These are phyloP conservation scores for Hanseniaspora osmophila DNA, from an alignment of 805 yeast species.

Conservation along the genomic window DNA sequence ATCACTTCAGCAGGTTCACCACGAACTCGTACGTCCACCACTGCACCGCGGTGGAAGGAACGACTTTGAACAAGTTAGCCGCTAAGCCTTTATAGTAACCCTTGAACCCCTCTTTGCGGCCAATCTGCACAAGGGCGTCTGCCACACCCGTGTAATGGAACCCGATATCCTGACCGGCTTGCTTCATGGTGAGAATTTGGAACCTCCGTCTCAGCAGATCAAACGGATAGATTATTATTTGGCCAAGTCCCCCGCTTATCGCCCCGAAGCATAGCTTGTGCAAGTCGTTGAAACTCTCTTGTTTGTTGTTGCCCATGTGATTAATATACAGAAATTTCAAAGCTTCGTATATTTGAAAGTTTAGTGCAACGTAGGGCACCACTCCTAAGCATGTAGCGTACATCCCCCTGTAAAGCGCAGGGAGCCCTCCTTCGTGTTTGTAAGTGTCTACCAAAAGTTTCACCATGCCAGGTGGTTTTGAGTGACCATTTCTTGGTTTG, in stretches of 20 bases:
- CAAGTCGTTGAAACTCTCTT: constrained; percentile 27
- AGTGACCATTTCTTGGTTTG: constrained; percentile 22
- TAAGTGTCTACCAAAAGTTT: constrained; percentile 45
- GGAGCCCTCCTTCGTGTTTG: constrained; percentile 64
- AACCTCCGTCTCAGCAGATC: constrained; percentile 80
- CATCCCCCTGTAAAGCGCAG: constrained; percentile 70
- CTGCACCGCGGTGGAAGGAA: constrained; percentile 91
- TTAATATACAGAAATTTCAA: constrained; percentile 37
- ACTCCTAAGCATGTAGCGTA: constrained; percentile 88
- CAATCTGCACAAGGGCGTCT: constrained; percentile 61
- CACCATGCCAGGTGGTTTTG: constrained; percentile 57
- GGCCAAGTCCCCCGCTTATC: constrained; percentile 76
- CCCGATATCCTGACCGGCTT: constrained; percentile 45
- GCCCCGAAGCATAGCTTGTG: constrained; percentile 68
- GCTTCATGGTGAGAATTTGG: constrained; percentile 78
- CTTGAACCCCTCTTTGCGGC: constrained; percentile 53
- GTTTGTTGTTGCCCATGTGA: constrained; percentile 15
- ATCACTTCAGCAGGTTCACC: constrained; percentile 12
- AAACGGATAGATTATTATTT: constrained; percentile 80
- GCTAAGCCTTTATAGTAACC: constrained; percentile 65
- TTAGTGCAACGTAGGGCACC: constrained; percentile 90
- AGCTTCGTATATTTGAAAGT: constrained; percentile 80
- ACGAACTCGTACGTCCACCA: constrained; percentile 78
- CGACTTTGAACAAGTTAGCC: constrained; percentile 77
- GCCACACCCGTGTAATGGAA: constrained; percentile 64